Evolutionary conservation across 2,329 filamentous ascomycete species (phyloP).

Genomic region (Apiospora marii): DNA sequence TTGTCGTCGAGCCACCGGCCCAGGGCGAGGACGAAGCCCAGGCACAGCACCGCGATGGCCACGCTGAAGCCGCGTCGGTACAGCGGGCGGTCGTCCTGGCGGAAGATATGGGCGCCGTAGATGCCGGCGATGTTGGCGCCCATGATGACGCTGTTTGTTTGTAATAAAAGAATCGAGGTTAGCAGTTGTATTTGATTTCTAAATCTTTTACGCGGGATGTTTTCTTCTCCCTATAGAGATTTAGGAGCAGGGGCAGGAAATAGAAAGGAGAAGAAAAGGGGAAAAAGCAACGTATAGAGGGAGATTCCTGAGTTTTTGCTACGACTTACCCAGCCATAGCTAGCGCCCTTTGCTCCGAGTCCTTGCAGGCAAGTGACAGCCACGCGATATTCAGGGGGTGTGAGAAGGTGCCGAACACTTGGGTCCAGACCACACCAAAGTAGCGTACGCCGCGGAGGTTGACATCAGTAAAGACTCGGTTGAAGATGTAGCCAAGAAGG

Average conservation of each 20-base stretch:
- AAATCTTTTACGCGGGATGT: no score
- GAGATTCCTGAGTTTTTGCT: no score
- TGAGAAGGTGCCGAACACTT: constrained; percentile 59
- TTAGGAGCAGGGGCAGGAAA: no score
- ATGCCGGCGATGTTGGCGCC: constrained; percentile 11
- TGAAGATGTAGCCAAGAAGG: constrained; percentile 45
- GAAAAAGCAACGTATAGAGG: no score
- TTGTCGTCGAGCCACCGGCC: neutral
- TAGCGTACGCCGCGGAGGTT: constrained; percentile 51
- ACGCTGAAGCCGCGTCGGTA: constrained; percentile 15
- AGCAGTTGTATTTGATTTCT: no score
- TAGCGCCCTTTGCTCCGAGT: constrained; percentile 55
- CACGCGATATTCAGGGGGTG: constrained; percentile 62
- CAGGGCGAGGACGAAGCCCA: neutral
- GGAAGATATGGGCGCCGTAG: constrained; percentile 4
- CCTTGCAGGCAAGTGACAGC: constrained; percentile 60
- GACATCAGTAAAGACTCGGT: neutral
- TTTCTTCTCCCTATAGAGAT: no score
- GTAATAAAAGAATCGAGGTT: neutral
- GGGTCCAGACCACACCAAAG: constrained; percentile 53
- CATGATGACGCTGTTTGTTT: neutral
- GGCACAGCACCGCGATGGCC: neutral
- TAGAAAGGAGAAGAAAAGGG: no score
- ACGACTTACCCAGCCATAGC: constrained; percentile 49
- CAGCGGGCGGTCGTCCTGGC: constrained; percentile 7